Base-by-base conservation (phyloP, 2,329 filamentous ascomycete species). In the Monilinia fructigena region DNA sequence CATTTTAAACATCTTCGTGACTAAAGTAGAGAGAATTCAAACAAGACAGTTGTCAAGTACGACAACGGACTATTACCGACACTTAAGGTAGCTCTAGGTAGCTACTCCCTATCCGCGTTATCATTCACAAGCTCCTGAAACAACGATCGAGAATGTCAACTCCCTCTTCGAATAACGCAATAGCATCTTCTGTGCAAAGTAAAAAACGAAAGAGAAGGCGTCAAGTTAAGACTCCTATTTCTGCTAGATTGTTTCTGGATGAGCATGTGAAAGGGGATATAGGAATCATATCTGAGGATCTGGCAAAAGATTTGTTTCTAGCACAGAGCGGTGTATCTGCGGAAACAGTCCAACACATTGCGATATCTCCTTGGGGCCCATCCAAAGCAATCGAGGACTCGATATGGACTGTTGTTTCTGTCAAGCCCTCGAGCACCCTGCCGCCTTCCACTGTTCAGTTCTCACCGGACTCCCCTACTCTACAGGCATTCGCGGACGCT, bases 391-490 rank as follows among this genome's bases (percentile, higher is more conserved):
- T 85, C 26, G 73, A 90, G 75, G 86, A 87, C 67, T 85, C 87
- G 23, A 83, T 85, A 56, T 99, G 95, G 95, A 92, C 92, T 10
- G 85, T 98, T 60, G 85, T 98, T 45, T 91, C 94, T 1, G 86
- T 96, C 67, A 81, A 82, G 64, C 80, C 78, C 70, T 87, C 87
- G 53, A 82, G 86, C 54, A 83, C 85, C 12, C 82, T 93, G 54
- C 85, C 91, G 23, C 86, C 89, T 70, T 92, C 90, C 6, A 96
- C 91, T 1, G 83, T 97, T 50, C 88, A 93, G 68, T 90, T 94
- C 72, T 90, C 91, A 16, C 85, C 90, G 0, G 84, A 83, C 58
- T 96, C 86, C 63, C 83, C 85, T 67, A 89, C 85, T 60, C 85
- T 96, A 1, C 92, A 96, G 78, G 88, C 86, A 70, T 96, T 97